A percentile compares a stretch with the other conserved stretches of the same genome.
Evolutionary conservation across 1,284 basidiomycete genomes (phyloP).

Genomic region (Ganoderma sp.): DNA sequence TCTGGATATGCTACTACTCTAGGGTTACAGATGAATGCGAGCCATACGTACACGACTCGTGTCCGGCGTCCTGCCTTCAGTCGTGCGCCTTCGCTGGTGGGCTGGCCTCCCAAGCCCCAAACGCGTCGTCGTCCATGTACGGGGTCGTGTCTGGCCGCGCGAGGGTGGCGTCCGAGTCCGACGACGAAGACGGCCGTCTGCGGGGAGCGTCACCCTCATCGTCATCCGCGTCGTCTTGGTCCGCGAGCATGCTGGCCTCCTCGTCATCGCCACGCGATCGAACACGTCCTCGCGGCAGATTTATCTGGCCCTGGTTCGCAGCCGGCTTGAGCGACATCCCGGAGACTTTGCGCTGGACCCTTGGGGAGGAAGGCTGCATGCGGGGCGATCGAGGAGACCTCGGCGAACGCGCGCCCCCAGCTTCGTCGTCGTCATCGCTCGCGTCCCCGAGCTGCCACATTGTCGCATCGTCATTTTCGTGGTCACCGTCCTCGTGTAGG

Average conservation of each 20-base stretch:
- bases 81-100: slow-evolving; percentile 13
- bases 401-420: slow-evolving; percentile 12
- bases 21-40: neutral
- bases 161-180: slow-evolving; percentile 48
- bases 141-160: slow-evolving; percentile 36
- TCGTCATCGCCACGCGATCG: slow-evolving; percentile 31
- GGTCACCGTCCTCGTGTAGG: slow-evolving; percentile 42
- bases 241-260: slow-evolving; percentile 36
- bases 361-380: slow-evolving; percentile 10
- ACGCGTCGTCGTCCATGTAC: slow-evolving; percentile 37
- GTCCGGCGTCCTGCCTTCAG: neutral
- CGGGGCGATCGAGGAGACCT: slow-evolving; percentile 23
- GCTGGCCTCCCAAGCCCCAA: slow-evolving; percentile 36
- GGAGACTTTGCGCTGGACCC: slow-evolving; percentile 21
- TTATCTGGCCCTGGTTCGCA: slow-evolving; percentile 16
- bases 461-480: slow-evolving; percentile 50
- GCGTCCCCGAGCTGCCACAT: slow-evolving; percentile 72
- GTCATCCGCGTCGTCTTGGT: slow-evolving; percentile 36
- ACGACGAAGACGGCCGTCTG: slow-evolving; percentile 44
- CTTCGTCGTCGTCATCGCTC: slow-evolving; percentile 62
- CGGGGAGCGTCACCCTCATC: slow-evolving; percentile 26
- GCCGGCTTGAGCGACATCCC: slow-evolving; percentile 19
- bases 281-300: slow-evolving; percentile 16
- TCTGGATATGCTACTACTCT: neutral
- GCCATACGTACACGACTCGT: neutral